Percentiles rank a stretch among this genome's conserved stretches.
Evolutionary conservation across 805 yeast species (phyloP).

Genomic region (Ogataea paraovalis): DNA sequence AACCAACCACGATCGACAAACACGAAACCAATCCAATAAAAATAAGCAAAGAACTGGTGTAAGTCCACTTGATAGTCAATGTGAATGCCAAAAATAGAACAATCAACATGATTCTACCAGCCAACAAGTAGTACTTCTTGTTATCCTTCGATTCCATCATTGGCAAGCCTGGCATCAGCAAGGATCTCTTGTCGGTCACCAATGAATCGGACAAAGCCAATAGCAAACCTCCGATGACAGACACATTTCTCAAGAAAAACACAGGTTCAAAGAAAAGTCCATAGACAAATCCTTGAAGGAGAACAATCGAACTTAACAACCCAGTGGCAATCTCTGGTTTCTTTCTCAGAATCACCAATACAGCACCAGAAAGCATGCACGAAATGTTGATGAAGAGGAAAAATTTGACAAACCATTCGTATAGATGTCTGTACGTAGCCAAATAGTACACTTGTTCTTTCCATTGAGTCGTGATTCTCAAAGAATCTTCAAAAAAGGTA

Average conservation of each 20-base stretch:
- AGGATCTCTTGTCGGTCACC: conserved; percentile 67
- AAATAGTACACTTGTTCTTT: conserved; percentile 82
- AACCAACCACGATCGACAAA: conserved; percentile 81
- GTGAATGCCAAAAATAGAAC: conserved; percentile 83
- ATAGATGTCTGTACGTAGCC: conserved; percentile 72
- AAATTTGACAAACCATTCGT: conserved; percentile 71
- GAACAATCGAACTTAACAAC: conserved; percentile 63
- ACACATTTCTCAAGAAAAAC: conserved; percentile 81
- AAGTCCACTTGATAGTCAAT: conserved; percentile 68
- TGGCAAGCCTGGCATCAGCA: conserved; percentile 71
- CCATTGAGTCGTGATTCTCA: conserved; percentile 86
- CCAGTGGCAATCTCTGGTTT: conserved; percentile 67
- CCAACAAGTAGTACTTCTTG: conserved; percentile 76
- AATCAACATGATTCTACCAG: conserved; percentile 83
- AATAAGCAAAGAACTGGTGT: conserved; percentile 59
- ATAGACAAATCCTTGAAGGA: conserved; percentile 81
- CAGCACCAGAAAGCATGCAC: conserved; percentile 70
- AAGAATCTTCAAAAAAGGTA: conserved; percentile 86
- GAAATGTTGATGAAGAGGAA: conserved; percentile 62
- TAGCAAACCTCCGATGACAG: conserved; percentile 88
- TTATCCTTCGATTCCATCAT: conserved; percentile 66
- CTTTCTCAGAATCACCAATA: conserved; percentile 65
- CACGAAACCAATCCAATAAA: conserved; percentile 68
- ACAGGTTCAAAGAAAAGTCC: conserved; percentile 79
- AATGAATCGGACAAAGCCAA: conserved; percentile 84